Evolutionary conservation across 495 filamentous ascomycete genomes (phyloP), one percentile per base, ranked within the genome.

Genomic region (Lasiosphaeria miniovina): DNA sequence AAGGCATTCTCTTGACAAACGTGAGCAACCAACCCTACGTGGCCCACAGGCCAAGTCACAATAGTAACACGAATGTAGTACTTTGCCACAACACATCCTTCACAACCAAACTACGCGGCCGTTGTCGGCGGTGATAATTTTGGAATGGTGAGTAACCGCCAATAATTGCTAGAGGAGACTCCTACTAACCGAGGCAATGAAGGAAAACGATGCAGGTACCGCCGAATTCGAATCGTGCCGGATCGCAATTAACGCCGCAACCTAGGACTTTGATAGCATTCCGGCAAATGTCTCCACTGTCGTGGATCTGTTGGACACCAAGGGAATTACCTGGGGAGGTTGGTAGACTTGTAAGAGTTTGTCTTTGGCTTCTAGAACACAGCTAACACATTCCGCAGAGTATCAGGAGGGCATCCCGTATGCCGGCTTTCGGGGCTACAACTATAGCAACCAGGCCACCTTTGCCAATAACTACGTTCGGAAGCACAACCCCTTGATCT

Each of bases 371-470:
- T 24, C 24, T 24, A 24, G 24, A 24, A 24, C 24, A 24, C 24
- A 24, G 24, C 24, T 24, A 24, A 24, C 24, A 24, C 24, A 24
- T 24, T 24, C 24, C 24, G 24, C 24, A 24, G 75, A 84, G 61
- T 90, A 91, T 69, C 81, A 88, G 66, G 86, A 92, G 67, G 78
- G 84, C 58, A 66, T 85, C 71, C 89, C 89, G 15, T 87, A 88
- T 64, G 74, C 85, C n/a, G 88, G 88, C 10, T 90, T 84, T 71
- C 74, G 83, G 63, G 86, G 83, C 35, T 15, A 60, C 17, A 77
- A 71, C 55, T 83, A 80, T 54, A 72, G 74, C 31, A 84, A 88
- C 68, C 80, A 80, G 59, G 54, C 73, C 60, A 71, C 68, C 4
- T 75, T 77, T 32, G 72, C 75, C 33, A 84, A 88, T 59, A 78